A percentile compares a stretch with the other conserved stretches of the same genome.
Evolutionary conservation across 2,329 filamentous ascomycete genomes (phyloP).

Genomic region (Zasmidium citrigriseum): DNA sequence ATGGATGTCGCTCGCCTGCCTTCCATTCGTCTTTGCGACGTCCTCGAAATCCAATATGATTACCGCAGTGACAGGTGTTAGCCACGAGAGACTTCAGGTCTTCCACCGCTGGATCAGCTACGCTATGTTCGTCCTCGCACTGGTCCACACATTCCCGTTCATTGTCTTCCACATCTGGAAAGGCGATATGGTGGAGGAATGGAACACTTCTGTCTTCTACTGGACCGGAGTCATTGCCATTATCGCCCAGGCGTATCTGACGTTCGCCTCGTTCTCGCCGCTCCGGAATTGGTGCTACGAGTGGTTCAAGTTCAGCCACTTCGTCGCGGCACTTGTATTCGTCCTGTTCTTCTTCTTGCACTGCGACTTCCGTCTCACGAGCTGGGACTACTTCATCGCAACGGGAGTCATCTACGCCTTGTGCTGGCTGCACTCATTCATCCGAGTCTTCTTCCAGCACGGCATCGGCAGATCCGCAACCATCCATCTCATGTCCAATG

Average conservation of each 20-base stretch:
- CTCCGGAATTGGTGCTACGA: conserved; percentile 60
- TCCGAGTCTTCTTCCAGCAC: conserved; percentile 52
- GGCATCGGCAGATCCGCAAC: conserved; percentile 49
- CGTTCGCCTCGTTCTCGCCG: conserved; percentile 53
- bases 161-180: conserved; percentile 54
- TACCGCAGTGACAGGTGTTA: conserved; percentile 55
- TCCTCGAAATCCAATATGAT: conserved; percentile 58
- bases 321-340: conserved; percentile 55
- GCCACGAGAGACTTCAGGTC: conserved; percentile 60
- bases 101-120: conserved; percentile 58
- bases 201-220: conserved; percentile 50
- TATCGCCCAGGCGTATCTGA: conserved; percentile 46
- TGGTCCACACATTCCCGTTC: conserved; percentile 63
- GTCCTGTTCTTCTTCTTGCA: conserved; percentile 63
- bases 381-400: conserved; percentile 62
- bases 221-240: conserved; percentile 59
- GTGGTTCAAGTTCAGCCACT: conserved; percentile 62
- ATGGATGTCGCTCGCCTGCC: conserved; percentile 53
- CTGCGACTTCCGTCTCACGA: conserved; percentile 57
- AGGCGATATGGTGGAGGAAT: conserved; percentile 51
- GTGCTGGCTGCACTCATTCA: conserved; percentile 48
- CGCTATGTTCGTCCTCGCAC: conserved; percentile 57
- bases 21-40: conserved; percentile 52
- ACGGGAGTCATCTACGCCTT: conserved; percentile 54
- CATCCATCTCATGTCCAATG: conserved; percentile 43